Evolutionary conservation across 1,139 yeast genomes (phyloP).

Genomic region (Zhuliangozyma parablackwelliae): DNA sequence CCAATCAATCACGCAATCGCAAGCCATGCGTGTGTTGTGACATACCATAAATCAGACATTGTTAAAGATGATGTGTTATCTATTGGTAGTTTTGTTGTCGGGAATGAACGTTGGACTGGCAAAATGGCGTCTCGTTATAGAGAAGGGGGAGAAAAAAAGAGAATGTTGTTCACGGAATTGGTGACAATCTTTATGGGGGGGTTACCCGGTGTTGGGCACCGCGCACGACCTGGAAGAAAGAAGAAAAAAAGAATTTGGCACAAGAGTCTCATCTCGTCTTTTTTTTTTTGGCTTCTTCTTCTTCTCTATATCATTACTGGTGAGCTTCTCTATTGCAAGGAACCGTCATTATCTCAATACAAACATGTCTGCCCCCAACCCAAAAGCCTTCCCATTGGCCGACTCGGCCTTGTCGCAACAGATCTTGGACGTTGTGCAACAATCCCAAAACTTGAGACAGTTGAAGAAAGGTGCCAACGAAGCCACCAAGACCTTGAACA

Average conservation of each 20-base stretch:
- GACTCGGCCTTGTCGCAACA: conserved; percentile 94
- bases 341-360: conserved; percentile 39
- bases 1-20: too few relatives aligned
- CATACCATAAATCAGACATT: conserved; percentile 60
- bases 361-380: conserved; percentile 72
- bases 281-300: conserved; percentile 2
- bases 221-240: neutral
- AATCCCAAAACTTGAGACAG: conserved; percentile 96
- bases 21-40: conserved; percentile 6
- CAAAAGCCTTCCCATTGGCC: conserved; percentile 98
- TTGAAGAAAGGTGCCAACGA: conserved; percentile 99
- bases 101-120: neutral
- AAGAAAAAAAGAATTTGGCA: neutral
- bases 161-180: neutral
- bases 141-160: neutral
- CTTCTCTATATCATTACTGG: conserved; percentile 23
- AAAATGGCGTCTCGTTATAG: too few relatives aligned
- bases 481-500: conserved; percentile 98
- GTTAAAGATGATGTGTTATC: conserved; percentile 5
- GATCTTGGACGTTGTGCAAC: conserved; percentile 96
- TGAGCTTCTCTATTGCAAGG: conserved; percentile 55
- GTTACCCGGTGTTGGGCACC: too few relatives aligned
- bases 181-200: neutral
- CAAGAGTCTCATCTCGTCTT: conserved; percentile 1
- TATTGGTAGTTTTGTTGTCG: neutral